phyloP scores from a whole-genome alignment of 1,284 basidiomycete genomes.

The Puccinia triticina region DNA sequence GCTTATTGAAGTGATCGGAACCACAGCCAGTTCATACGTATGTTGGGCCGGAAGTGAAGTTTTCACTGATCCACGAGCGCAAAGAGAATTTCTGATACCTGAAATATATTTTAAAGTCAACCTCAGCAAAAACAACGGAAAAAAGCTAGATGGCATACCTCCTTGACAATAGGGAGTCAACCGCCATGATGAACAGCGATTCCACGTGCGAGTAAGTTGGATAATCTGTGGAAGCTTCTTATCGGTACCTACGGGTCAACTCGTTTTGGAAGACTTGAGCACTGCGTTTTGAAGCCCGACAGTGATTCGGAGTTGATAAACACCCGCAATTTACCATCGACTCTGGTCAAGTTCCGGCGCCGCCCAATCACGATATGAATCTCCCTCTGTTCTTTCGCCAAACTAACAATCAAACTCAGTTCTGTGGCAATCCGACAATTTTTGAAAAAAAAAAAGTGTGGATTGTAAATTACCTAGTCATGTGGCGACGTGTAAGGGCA shows the following conservation, averaged over 20 bases:
- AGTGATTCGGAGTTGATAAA: background rate
- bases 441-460: too few species aligned
- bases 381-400: constrained; percentile 87
- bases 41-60: constrained; percentile 68
- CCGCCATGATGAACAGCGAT: constrained; percentile 98
- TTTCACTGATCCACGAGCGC: constrained; percentile 91
- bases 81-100: constrained; percentile 97
- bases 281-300: background rate
- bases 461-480: constrained; percentile 76
- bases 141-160: constrained; percentile 65
- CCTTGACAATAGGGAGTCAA: constrained; percentile 92
- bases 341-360: constrained; percentile 79
- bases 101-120: background rate
- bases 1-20: constrained; percentile 75
- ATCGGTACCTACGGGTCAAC: constrained; percentile 71
- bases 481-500: constrained; percentile 91
- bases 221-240: constrained; percentile 91
- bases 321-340: constrained; percentile 71
- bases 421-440: background rate
- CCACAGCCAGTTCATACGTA: constrained; percentile 72
- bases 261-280: constrained; percentile 14
- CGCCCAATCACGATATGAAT: constrained; percentile 93
- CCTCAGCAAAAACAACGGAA: background rate
- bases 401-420: constrained; percentile 64
- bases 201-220: constrained; percentile 82